Evolutionary conservation across 495 filamentous ascomycete species (phyloP).

Genomic region (Penicillium daleae): DNA sequence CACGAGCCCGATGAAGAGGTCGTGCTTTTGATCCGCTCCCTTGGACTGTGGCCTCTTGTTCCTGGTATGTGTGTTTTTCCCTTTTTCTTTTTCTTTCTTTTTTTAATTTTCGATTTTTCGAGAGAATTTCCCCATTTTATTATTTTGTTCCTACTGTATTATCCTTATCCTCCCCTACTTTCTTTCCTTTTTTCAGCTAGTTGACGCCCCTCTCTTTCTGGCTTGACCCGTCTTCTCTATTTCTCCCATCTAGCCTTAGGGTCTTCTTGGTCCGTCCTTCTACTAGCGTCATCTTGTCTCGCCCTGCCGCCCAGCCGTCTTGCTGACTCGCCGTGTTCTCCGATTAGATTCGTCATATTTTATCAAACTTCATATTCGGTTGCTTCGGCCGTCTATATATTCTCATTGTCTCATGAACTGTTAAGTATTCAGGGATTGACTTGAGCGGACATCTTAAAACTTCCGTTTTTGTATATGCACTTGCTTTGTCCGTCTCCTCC

Average conservation of each 20-base stretch:
- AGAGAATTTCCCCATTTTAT: constrained; percentile 3
- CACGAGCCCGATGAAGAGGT: constrained; percentile 20
- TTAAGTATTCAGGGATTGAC: not conserved
- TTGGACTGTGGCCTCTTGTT: constrained; percentile 1
- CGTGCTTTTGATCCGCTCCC: constrained; percentile 11
- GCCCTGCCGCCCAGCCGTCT: not conserved
- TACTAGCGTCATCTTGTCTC: constrained; percentile 21
- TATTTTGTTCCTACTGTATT: not conserved
- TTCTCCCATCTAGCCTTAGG: not conserved
- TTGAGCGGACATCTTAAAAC: not conserved
- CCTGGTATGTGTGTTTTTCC: constrained; percentile 7
- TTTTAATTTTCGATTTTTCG: not conserved
- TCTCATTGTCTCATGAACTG: not conserved
- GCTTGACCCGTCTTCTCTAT: not conserved
- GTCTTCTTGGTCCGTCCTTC: constrained; percentile 7
- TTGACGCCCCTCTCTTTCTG: not conserved
- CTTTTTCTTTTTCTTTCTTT: not conserved
- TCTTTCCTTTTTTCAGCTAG: constrained; percentile 4
- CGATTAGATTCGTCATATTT: constrained; percentile 28
- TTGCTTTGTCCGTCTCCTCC: not conserved
- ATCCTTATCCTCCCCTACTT: not conserved
- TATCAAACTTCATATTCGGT: constrained; percentile 2
- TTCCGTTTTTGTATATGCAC: constrained; percentile 11
- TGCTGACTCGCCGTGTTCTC: constrained; percentile 3
- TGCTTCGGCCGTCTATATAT: not conserved